Conservation (phyloP, 2,329 filamentous ascomycete genomes). For the Beauveria australis region DNA sequence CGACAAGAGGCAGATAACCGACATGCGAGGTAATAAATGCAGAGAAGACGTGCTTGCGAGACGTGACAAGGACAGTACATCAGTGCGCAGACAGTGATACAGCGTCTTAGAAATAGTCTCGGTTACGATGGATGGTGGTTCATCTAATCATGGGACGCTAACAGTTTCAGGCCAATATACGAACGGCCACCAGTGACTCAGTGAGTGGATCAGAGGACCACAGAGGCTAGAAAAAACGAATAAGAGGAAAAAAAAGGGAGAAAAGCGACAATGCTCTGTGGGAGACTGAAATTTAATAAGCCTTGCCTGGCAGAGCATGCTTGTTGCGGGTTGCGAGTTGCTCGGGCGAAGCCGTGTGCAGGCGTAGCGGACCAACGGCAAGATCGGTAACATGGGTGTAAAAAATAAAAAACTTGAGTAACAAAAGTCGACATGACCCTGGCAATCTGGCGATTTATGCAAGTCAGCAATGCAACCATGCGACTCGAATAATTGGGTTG, state of each 20-base stretch:
- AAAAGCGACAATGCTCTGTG: neutral
- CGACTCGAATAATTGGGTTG: neutral
- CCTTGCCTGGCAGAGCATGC: neutral
- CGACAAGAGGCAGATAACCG: neutral
- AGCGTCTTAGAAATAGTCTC: too few relatives aligned
- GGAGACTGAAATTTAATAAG: constrained; percentile 2
- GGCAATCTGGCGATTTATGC: neutral
- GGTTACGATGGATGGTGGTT: neutral
- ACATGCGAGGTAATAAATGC: neutral
- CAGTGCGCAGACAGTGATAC: too few relatives aligned
- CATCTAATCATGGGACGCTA: constrained; percentile 1
- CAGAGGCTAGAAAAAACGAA: neutral
- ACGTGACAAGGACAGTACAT: too few relatives aligned
- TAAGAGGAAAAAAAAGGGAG: constrained; percentile 2
- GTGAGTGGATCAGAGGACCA: neutral
- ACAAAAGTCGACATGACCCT: neutral
- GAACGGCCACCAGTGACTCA: neutral
- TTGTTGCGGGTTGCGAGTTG: neutral
- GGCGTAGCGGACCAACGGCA: neutral
- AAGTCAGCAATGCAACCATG: constrained; percentile 5
- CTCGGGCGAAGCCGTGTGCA: neutral
- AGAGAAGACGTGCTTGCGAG: neutral
- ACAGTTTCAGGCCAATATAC: constrained; percentile 3
- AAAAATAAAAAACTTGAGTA: neutral
- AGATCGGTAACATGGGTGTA: neutral